Evolutionary conservation across 2,329 filamentous ascomycete genomes (phyloP).

Genomic region (Neofusicoccum ribis): DNA sequence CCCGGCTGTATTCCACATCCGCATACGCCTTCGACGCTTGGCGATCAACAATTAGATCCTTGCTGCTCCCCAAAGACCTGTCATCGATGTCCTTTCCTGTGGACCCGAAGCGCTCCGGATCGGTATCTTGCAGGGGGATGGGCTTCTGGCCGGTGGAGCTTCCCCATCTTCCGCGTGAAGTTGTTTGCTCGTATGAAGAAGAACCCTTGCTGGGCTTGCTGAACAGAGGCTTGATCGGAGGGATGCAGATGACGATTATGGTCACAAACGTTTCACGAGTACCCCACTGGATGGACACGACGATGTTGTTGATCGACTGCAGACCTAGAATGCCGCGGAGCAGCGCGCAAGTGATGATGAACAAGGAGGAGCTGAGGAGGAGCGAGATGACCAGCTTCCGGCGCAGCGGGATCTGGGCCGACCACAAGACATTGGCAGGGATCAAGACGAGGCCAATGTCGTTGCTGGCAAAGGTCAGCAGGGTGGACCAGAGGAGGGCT

Average conservation of each 20-base stretch:
- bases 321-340: slow-evolving; percentile 46
- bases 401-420: slow-evolving; percentile 39
- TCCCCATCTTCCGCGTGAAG: no score
- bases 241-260: slow-evolving; percentile 47
- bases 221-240: slow-evolving; percentile 45
- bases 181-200: background rate
- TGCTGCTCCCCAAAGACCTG: background rate
- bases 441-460: slow-evolving; percentile 44
- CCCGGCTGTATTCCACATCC: background rate
- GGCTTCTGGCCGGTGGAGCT: background rate
- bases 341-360: slow-evolving; percentile 45
- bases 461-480: slow-evolving; percentile 31
- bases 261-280: slow-evolving; percentile 49
- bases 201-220: slow-evolving; percentile 59
- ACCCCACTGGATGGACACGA: slow-evolving; percentile 44
- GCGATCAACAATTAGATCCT: background rate
- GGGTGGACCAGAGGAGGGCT: background rate
- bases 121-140: background rate
- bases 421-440: slow-evolving; percentile 44
- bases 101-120: background rate
- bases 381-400: slow-evolving; percentile 43
- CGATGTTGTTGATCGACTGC: slow-evolving; percentile 37
- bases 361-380: slow-evolving; percentile 47
- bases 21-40: background rate
- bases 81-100: background rate